These are phyloP conservation scores for Tuber borchii DNA, from an alignment of 495 filamentous ascomycete genomes.

Conservation along the genomic window DNA sequence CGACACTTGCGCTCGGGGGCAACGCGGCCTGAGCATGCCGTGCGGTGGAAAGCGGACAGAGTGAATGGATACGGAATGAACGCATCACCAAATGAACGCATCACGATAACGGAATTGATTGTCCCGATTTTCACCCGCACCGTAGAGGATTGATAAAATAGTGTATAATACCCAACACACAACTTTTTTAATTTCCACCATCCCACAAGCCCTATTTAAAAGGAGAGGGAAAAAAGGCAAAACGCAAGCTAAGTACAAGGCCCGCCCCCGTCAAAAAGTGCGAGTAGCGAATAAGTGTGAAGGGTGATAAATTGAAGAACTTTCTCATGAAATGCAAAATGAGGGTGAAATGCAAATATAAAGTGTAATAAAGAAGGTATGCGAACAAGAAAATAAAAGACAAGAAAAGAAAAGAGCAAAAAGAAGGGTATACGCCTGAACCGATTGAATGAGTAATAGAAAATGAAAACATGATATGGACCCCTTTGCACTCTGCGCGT, in stretches of 20 bases:
- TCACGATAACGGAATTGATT: background rate
- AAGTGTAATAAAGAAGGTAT: background rate
- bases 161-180: background rate
- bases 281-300: background rate
- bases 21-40: background rate
- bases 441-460: background rate
- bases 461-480: conserved; percentile 1
- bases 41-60: background rate
- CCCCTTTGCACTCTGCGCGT: background rate
- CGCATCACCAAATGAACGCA: background rate
- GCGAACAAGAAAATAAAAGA: background rate
- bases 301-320: background rate
- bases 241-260: background rate
- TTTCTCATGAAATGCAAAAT: background rate
- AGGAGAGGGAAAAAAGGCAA: background rate
- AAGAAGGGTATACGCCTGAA: background rate
- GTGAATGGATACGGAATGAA: background rate
- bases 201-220: background rate
- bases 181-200: background rate
- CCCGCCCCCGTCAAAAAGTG: background rate
- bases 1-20: background rate
- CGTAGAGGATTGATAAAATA: background rate
- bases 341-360: conserved; percentile 1
- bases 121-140: background rate
- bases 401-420: background rate